Conservation (phyloP, 805 yeast species). For the Komagataella pastoris region DNA sequence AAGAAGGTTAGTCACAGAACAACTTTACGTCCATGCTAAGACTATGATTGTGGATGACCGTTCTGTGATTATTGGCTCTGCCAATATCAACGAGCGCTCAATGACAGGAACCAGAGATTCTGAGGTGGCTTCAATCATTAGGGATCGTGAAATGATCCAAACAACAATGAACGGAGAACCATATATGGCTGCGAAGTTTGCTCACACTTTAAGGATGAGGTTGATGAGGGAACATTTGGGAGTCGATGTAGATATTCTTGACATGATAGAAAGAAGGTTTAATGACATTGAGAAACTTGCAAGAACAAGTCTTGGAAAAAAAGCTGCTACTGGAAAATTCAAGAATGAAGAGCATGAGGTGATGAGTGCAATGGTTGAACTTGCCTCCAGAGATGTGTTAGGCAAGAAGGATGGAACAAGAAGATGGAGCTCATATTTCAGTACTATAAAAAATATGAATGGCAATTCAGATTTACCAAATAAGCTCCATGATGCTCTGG, state of each 20-base stretch:
- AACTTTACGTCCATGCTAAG: conserved; percentile 88
- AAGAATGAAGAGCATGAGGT: conserved; percentile 16
- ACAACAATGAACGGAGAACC: conserved; percentile 72
- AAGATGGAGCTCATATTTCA: conserved; percentile 22
- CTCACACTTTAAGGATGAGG: conserved; percentile 79
- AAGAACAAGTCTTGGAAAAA: conserved; percentile 22
- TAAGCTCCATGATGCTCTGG: background rate
- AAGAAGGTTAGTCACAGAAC: conserved; percentile 71
- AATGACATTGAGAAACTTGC: conserved; percentile 33
- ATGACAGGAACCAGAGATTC: conserved; percentile 92
- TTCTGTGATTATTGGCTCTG: conserved; percentile 90
- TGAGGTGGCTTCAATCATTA: conserved; percentile 79
- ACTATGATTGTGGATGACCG: conserved; percentile 87
- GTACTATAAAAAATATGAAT: conserved; percentile 12
- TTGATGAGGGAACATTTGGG: conserved; percentile 97
- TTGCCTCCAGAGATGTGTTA: conserved; percentile 59
- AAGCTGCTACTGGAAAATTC: conserved; percentile 32
- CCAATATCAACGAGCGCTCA: conserved; percentile 92
- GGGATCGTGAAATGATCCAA: conserved; percentile 67
- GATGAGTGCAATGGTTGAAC: conserved; percentile 60
- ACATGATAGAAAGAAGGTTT: conserved; percentile 66
- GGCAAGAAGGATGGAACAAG: conserved; percentile 31
- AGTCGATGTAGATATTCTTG: conserved; percentile 78
- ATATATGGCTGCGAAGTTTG: conserved; percentile 73
- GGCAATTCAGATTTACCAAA: conserved; percentile 11